Base-by-base conservation (phyloP, 352 stramenopile genomes). In the Phytopythium mirpurense region DNA sequence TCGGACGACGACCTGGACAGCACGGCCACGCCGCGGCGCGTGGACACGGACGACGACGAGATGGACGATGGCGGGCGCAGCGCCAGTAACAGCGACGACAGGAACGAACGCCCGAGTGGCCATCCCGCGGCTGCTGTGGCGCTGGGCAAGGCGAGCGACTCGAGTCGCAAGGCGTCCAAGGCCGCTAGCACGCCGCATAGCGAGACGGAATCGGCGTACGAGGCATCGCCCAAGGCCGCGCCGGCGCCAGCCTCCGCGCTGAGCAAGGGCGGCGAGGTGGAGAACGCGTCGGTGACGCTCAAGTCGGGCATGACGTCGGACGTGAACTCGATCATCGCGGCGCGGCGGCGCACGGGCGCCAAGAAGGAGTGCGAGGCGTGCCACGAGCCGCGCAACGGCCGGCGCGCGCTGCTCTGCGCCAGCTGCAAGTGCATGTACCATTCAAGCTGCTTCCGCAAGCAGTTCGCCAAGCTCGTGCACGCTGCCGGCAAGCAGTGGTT, bases 341-440 rank as follows among this genome's bases (percentile, higher is more conserved):
- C 78, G 45, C 62, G 78, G n/a, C 78, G 81, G 18, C 71, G 76
- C 57, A 92, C 76, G 8, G 74, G 73, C 23, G 74, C 68, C 16
- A 67, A 69, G 16, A 89, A 90, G 57, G 78, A 90, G 62, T 90
- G 81, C 41, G 68, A 88, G 38, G 73, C 83, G 45, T 92, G 81
- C 45, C 70, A 84, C 41, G 78, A 92, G 56, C 77, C 72, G 32
- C 78, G 81, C 31, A 88, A 90, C 54, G 81, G 78, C 34, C 72
- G 81, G 14, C 79, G 79, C n/a, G 83, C 81, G 24, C 68, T 94
- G 60, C 63, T 94, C 35, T 94, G 83, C 51, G 62, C 71, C 31
- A 73, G 72, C 53, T 94, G 83, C 65, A 89, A 90, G 67, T 74
- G 72, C 54, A 91, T 91, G 76, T 94, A 89, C 45, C 83, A 94